Base-by-base conservation (phyloP, 83 land plant genomes). In the Larix sibirica region DNA sequence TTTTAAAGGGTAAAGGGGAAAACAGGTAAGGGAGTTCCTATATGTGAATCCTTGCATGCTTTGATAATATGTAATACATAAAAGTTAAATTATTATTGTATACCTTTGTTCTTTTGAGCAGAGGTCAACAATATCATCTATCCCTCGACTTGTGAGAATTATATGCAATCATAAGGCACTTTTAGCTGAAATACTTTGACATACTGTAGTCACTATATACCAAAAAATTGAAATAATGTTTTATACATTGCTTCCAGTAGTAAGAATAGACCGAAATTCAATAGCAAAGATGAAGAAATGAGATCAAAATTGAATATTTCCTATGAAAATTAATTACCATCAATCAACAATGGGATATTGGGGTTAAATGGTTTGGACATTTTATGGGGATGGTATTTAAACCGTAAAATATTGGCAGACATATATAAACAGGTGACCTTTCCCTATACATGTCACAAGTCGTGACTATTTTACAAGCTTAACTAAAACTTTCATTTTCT, bases 101-200 rank as follows among this genome's bases (percentile, higher is more conserved):
- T 85, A 93, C 95, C 95, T 93, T 77, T 91, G 93, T 20, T 80
- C 62, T 26, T 89, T 69, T 16, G 93, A 81, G 79, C 92, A 91
- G 62, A 93, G 79, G 4, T 94, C 94, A 6, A 94, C 86, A 73
- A 93, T 88, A 47, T 93, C 95, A 81, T 89, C 88, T 50, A 93
- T 85, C 63, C 83, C 95, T 81, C 79, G 81, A 82, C 69, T 85
- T 58, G 86, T 86, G 24, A 93, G 92, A 71, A 83, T 65, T 88
- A 94, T 93, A 87, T 47, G 50, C 26, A 21, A 47, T 21, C 26
- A 10, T 31, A 47, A 4, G 31, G 59, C 6, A 50, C 23, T n/a
- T 47, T 44, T 75, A 47, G 78, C 31, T 75, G 21, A 42, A 42
- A 21, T 58, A 75, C 1, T n/a, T 42, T 47, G 54, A 47, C 13